Evolutionary conservation across 805 yeast species (phyloP).

Genomic region (Saturnispora diversa): DNA sequence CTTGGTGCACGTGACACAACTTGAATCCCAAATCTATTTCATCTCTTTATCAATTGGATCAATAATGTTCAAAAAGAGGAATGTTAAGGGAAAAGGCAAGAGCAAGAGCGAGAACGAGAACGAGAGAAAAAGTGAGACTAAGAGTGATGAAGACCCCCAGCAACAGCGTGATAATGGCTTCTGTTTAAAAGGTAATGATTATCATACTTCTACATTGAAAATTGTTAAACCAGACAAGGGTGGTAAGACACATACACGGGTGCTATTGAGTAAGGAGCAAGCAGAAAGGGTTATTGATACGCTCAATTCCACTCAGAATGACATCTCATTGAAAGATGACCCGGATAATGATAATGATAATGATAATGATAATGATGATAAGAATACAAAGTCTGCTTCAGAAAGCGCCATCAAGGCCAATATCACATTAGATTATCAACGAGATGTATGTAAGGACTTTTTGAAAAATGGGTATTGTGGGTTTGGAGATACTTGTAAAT

Average conservation of each 20-base stretch:
- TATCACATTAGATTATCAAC: slow-evolving; percentile 75
- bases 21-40: no score
- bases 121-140: not conserved
- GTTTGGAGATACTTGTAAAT: slow-evolving; percentile 94
- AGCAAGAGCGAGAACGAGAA: slow-evolving; percentile 1
- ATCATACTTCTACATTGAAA: no score
- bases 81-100: slow-evolving; percentile 17
- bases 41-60: not conserved
- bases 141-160: no score
- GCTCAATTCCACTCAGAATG: no score
- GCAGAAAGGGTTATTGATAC: not conserved
- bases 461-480: slow-evolving; percentile 92
- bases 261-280: not conserved
- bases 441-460: slow-evolving; percentile 91
- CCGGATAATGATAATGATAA: not conserved
- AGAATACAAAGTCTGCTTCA: not conserved
- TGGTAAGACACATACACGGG: not conserved
- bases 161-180: not conserved
- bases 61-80: slow-evolving; percentile 35
- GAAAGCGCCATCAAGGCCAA: slow-evolving; percentile 41
- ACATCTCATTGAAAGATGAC: no score
- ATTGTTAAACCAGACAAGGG: not conserved
- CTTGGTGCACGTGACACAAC: not conserved
- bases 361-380: not conserved
- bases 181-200: no score